Evolutionary conservation across 2,329 filamentous ascomycete species (phyloP).

Genomic region (Fusarium sp.): DNA sequence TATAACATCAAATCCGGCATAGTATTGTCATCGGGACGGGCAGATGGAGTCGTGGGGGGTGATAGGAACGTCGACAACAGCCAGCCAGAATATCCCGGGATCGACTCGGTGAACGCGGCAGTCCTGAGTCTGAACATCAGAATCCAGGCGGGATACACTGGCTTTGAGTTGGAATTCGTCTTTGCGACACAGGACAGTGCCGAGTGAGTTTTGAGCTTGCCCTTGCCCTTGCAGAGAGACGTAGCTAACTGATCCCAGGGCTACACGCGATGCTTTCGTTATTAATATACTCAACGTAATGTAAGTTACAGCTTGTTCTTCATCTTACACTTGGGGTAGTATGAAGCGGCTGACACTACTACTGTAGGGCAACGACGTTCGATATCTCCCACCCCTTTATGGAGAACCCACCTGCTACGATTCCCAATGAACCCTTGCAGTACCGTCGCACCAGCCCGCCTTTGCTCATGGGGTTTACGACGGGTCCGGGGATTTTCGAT

Average conservation of each 20-base stretch:
- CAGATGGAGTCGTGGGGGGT: not conserved
- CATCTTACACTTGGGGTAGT: not conserved
- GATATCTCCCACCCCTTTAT: not conserved
- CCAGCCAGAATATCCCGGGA: not conserved
- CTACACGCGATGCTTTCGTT: slow-evolving; percentile 11
- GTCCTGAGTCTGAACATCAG: not conserved
- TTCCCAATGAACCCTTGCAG: slow-evolving; percentile 21
- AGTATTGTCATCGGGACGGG: slow-evolving; percentile 17
- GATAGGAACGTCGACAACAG: slow-evolving; percentile 5
- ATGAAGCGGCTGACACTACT: not conserved
- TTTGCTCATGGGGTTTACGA: not conserved
- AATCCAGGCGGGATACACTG: not conserved
- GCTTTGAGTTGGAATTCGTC: slow-evolving; percentile 20
- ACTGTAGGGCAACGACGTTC: too few species aligned
- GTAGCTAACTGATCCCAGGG: slow-evolving; percentile 1
- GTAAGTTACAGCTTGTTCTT: not conserved
- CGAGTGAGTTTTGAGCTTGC: not conserved
- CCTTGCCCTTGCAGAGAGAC: not conserved
- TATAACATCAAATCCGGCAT: slow-evolving; percentile 19
- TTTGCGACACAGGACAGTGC: slow-evolving; percentile 22
- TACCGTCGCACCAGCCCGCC: slow-evolving; percentile 26
- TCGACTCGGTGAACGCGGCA: slow-evolving; percentile 4
- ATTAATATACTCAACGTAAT: not conserved
- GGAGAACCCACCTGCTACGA: not conserved
- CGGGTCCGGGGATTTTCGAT: slow-evolving; percentile 1